A percentile compares a stretch with the other conserved stretches of the same genome.
These are phyloP conservation scores for Mycena maculata DNA, from an alignment of 768 basidiomycete species.

Conservation along the genomic window DNA sequence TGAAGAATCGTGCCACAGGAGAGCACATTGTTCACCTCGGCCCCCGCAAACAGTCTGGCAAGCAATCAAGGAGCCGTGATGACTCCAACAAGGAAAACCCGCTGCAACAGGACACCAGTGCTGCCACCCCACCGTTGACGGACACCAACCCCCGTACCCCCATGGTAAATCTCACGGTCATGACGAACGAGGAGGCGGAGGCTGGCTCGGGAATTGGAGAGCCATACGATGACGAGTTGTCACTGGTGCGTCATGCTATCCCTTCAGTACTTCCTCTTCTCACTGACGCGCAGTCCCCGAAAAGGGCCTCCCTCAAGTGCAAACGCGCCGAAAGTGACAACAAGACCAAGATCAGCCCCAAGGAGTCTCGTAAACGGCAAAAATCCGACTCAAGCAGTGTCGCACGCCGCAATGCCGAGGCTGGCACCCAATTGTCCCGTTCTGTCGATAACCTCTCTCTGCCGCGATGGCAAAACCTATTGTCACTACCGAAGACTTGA, in stretches of 20 bases:
- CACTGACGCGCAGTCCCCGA: neutral
- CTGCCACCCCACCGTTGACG: neutral
- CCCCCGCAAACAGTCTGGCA: too few species aligned
- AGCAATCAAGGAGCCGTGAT: too few species aligned
- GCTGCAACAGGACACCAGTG: too few species aligned
- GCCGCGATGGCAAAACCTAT: constrained; percentile 1
- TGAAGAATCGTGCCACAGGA: neutral
- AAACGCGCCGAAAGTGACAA: neutral
- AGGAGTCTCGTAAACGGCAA: neutral
- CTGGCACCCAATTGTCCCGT: neutral
- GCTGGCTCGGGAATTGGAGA: neutral
- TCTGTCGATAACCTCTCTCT: constrained; percentile 14
- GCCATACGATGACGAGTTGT: neutral
- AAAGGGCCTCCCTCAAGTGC: neutral
- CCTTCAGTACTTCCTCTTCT: neutral
- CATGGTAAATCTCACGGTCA: neutral
- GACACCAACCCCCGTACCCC: neutral
- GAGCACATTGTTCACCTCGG: neutral
- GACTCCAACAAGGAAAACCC: too few species aligned
- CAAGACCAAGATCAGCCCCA: neutral
- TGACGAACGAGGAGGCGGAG: neutral
- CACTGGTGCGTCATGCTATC: neutral
- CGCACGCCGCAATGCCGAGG: constrained; percentile 7
- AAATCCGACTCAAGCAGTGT: neutral
- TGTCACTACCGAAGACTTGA: neutral